These are phyloP conservation scores for Solanum piurae DNA, from an alignment of 257 asterid species.

Conservation along the genomic window DNA sequence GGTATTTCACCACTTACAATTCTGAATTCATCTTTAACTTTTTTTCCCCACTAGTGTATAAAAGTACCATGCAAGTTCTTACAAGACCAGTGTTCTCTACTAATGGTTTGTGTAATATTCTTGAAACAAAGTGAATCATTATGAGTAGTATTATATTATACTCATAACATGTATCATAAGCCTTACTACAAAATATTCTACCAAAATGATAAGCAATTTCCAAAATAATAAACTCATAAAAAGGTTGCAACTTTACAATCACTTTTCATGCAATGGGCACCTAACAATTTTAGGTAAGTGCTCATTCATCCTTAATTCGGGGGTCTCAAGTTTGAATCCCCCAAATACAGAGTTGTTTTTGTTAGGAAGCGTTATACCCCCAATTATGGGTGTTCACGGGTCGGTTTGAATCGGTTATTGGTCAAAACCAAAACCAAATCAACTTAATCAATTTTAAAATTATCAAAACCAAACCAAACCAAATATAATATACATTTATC, in stretches of 20 bases:
- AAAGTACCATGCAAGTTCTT: neutral
- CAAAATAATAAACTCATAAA: neutral
- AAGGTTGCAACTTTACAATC: neutral
- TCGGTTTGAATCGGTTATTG: too few relatives aligned
- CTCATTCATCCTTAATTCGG: too few relatives aligned
- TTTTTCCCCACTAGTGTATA: neutral
- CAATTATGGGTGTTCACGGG: too few relatives aligned
- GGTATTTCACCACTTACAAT: neutral
- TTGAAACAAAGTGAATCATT: neutral
- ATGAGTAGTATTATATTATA: neutral
- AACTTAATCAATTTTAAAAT: too few relatives aligned
- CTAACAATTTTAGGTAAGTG: neutral
- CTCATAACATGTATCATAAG: neutral
- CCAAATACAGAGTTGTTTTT: accelerated
- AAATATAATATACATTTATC: too few relatives aligned
- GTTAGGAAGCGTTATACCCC: too few relatives aligned
- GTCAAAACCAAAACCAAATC: too few relatives aligned
- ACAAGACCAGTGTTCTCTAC: neutral
- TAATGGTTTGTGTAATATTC: neutral
- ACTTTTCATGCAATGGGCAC: neutral
- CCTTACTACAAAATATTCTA: neutral
- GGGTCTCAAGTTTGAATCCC: too few relatives aligned
- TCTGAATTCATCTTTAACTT: neutral
- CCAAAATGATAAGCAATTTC: neutral
- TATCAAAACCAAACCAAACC: too few relatives aligned